Percentiles rank a stretch among this genome's conserved stretches.
phyloP scores from a whole-genome alignment of 306 rosid species.

The Mimosa pudica region DNA sequence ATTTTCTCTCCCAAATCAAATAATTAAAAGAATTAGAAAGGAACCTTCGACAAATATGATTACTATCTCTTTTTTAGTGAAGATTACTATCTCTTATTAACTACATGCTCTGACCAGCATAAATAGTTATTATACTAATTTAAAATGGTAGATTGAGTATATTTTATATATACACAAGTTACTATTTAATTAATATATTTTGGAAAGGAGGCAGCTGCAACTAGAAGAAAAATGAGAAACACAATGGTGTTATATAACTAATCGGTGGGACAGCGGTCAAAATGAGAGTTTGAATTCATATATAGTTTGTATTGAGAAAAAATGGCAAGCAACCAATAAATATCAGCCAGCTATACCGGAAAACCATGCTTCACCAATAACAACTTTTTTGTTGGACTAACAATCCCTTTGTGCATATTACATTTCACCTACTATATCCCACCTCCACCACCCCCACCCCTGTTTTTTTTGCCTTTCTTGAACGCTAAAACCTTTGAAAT shows the following conservation, averaged over 20 bases:
- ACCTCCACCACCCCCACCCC: background rate
- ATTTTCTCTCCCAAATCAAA: no score
- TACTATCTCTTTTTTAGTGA: background rate
- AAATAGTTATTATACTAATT: background rate
- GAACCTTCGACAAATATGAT: background rate
- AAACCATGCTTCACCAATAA: constrained; percentile 38
- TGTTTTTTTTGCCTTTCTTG: constrained; percentile 3
- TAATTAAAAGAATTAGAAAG: background rate
- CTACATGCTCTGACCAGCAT: background rate
- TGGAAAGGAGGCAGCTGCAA: background rate
- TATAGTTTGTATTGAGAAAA: constrained; percentile 2
- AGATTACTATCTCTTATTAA: background rate
- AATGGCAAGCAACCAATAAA: constrained; percentile 15
- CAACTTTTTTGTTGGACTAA: constrained; percentile 12
- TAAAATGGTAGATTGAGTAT: background rate
- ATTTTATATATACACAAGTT: background rate
- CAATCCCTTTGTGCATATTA: background rate
- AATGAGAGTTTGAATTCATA: background rate
- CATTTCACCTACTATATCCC: constrained; percentile 19
- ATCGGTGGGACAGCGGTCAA: constrained; percentile 4
- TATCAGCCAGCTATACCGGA: constrained; percentile 16
- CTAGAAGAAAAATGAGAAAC: constrained; percentile 7
- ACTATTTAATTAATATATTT: background rate
- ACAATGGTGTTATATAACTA: background rate
- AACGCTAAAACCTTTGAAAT: constrained; percentile 24